Base-by-base conservation (phyloP, 768 basidiomycete species). In the Boletus subcaerulescens region DNA sequence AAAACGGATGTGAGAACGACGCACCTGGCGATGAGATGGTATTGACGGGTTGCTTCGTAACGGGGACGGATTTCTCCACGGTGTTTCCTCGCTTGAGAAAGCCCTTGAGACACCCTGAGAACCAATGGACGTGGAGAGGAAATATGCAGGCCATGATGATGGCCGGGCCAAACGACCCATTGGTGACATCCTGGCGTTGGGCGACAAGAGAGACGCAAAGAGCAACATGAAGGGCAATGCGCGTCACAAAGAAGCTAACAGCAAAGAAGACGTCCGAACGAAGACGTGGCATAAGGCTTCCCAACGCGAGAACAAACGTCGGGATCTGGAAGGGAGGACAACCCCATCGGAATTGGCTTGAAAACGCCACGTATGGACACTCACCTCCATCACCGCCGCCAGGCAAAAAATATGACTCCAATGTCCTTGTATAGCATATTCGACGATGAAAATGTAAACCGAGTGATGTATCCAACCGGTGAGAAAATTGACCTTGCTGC, bases 391-490 rank as follows among this genome's bases (percentile, higher is more conserved):
- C 20, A 76, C 53, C 1, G 73, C 72, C 24, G 66, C 70, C 14
- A 81, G 64, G 24, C 73, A 67, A 62, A 84, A 83, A 14, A 80
- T 64, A 26, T 76, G 73, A 4, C 74, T 61, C 70, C 72, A 76
- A 9, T 56, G 60, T 13, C 59, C 57, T 24, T 71, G 65, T 17
- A 77, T 66, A 3, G 74, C 59, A 54, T 76, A 64, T 24, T 78
- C 70, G 55, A 77, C 72, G 11, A 81, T 60, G 42, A 68, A 59
- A 52, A 80, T 62, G 58, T 81, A 80, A 26, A 72, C 56, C 1
- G 70, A 59, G 59, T 80, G 78, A 49, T 83, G 81, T 20, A 80
- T 69, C 82, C 82, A 83, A 4, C 82, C 82, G n/a, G 77, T 80
- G 33, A 80, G 60, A 2, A 80, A 44, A n/a, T 77, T 78, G 51